Conservation (phyloP, 2,329 filamentous ascomycete genomes). For the Septoria petroselini region DNA sequence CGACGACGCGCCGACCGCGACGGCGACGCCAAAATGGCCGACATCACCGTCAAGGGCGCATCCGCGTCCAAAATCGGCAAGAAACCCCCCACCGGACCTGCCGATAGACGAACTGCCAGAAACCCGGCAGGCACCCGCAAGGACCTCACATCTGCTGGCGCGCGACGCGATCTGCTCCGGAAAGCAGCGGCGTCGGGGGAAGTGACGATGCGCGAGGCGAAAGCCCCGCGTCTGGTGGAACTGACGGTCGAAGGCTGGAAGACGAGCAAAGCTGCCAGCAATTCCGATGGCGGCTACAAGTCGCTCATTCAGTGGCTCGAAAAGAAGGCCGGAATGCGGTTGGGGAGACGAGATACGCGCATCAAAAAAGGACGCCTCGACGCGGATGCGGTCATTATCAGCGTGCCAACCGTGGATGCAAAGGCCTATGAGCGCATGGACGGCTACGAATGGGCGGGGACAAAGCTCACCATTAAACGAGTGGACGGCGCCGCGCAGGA, state of each 20-base stretch:
- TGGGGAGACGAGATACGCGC: constrained; percentile 35
- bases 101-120: constrained; percentile 24
- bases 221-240: constrained; percentile 30
- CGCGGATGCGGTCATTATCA: constrained; percentile 39
- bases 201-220: constrained; percentile 29
- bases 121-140: constrained; percentile 19
- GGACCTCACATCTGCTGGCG: constrained; percentile 24
- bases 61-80: constrained; percentile 31
- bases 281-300: constrained; percentile 38
- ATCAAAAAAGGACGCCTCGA: constrained; percentile 40
- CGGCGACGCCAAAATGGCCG: constrained; percentile 59
- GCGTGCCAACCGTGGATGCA: constrained; percentile 39
- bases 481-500: constrained; percentile 24
- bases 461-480: constrained; percentile 40
- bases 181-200: constrained; percentile 35
- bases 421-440: constrained; percentile 40
- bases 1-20: constrained; percentile 51
- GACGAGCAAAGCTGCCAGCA: constrained; percentile 39
- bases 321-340: constrained; percentile 38
- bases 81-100: constrained; percentile 21
- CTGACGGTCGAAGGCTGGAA: constrained; percentile 44
- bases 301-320: constrained; percentile 43
- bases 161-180: constrained; percentile 34
- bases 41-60: constrained; percentile 38
- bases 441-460: constrained; percentile 42